Percentiles rank a stretch among this genome's conserved stretches.
phyloP scores from a whole-genome alignment of 2,329 filamentous ascomycete species.

The Fusarium agapanthi region DNA sequence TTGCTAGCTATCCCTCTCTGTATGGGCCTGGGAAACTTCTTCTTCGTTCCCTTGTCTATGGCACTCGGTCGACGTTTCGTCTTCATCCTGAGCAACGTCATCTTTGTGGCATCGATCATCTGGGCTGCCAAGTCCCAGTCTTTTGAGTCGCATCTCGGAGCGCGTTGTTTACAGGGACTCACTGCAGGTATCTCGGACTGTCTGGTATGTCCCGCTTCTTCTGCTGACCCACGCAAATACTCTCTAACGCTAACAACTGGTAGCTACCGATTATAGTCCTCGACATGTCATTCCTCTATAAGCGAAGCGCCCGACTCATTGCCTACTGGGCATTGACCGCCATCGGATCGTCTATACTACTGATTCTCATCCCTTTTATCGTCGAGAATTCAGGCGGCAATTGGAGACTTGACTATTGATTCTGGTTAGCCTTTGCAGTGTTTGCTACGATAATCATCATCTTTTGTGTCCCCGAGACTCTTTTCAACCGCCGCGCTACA shows the following conservation, averaged over 20 bases:
- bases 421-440: background rate
- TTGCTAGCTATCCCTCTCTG: background rate
- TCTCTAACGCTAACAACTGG: rapidly evolving
- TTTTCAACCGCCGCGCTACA: background rate
- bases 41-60: background rate
- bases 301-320: background rate
- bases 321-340: background rate
- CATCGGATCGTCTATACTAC: background rate
- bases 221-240: background rate
- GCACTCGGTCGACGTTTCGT: background rate
- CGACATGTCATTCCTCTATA: background rate
- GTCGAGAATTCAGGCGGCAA: background rate
- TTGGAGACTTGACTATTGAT: background rate
- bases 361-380: background rate
- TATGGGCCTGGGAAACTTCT: background rate
- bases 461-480: background rate
- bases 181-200: background rate
- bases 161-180: background rate
- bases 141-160: background rate
- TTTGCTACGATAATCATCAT: background rate
- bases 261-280: background rate
- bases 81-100: background rate
- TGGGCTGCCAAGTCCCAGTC: background rate
- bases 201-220: background rate
- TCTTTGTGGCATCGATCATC: background rate